Percentiles rank a stretch among this genome's conserved stretches.
phyloP scores from a whole-genome alignment of 2,329 filamentous ascomycete genomes.

The Pestalotiopsis sp. region DNA sequence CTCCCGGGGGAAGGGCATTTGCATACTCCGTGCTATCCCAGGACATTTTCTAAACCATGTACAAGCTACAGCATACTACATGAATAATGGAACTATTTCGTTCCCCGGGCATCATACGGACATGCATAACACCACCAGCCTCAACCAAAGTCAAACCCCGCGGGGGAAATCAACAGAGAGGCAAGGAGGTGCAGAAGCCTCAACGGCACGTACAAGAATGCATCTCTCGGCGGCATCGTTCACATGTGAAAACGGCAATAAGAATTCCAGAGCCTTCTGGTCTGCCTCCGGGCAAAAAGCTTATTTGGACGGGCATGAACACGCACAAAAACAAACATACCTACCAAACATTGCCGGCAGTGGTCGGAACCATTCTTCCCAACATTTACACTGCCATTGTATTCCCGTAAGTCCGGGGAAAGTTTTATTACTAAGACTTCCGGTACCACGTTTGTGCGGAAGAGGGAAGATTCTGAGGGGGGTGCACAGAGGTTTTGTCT shows the following conservation, averaged over 20 bases:
- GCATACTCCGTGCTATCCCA: no score
- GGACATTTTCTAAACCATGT: neutral
- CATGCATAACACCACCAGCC: neutral
- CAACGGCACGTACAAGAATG: neutral
- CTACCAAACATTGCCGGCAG: neutral
- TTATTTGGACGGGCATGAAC: neutral
- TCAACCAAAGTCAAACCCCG: neutral
- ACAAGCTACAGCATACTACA: neutral
- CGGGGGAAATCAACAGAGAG: neutral
- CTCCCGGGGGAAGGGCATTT: no score
- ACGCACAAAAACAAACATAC: neutral
- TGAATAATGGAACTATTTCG: neutral
- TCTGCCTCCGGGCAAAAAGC: neutral
- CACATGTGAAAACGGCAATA: neutral
- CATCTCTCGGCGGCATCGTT: neutral
- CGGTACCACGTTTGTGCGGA: neutral
- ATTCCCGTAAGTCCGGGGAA: slow-evolving; percentile 6
- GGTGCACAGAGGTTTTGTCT: neutral
- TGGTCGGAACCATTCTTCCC: neutral
- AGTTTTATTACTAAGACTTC: neutral
- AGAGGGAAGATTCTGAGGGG: neutral
- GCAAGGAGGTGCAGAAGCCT: neutral
- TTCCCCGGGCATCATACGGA: neutral
- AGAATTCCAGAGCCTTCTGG: neutral
- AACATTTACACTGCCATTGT: neutral